Evolutionary conservation across 2,329 filamentous ascomycete genomes (phyloP).

Genomic region (Didymosphaeria variabile): DNA sequence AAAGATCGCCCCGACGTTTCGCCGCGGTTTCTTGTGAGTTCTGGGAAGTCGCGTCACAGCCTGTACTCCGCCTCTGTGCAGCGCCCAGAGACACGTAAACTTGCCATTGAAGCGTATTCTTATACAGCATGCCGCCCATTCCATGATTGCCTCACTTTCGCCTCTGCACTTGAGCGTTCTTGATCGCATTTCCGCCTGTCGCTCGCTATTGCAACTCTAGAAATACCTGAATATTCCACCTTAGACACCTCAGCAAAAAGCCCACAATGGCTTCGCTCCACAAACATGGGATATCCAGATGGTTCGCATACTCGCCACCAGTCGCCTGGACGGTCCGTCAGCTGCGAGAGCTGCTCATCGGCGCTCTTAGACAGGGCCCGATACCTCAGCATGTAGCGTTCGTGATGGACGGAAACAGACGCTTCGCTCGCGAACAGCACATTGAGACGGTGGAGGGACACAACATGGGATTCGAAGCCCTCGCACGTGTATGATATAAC

Average conservation of each 20-base stretch:
- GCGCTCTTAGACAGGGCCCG: constrained; percentile 86
- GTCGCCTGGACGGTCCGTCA: constrained; percentile 87
- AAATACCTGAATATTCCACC: constrained; percentile 21
- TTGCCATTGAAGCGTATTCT: constrained; percentile 34
- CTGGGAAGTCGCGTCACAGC: constrained; percentile 38
- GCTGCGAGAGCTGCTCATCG: constrained; percentile 85
- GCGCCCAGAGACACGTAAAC: constrained; percentile 41
- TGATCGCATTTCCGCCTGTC: constrained; percentile 4
- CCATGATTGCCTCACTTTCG: constrained; percentile 27
- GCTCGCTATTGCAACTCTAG: constrained; percentile 9
- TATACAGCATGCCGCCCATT: constrained; percentile 40
- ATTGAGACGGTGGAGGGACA: constrained; percentile 98
- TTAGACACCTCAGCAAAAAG: constrained; percentile 27
- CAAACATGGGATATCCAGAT: constrained; percentile 70
- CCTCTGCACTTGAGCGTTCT: constrained; percentile 15
- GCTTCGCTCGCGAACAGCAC: constrained; percentile 87
- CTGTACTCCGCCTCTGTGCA: constrained; percentile 38
- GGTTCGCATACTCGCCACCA: constrained; percentile 87
- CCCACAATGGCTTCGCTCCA: constrained; percentile 60
- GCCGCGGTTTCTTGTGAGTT: constrained; percentile 28
- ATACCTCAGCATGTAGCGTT: constrained; percentile 98
- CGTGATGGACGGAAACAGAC: constrained; percentile 97
- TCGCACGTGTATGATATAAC: constrained; percentile 74
- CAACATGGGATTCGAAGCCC: constrained; percentile 92
- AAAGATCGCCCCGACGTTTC: constrained; percentile 13